Evolutionary conservation across 1,284 basidiomycete genomes (phyloP), one percentile per base, ranked within the genome.

Genomic region (Ustilago cynodontis): DNA sequence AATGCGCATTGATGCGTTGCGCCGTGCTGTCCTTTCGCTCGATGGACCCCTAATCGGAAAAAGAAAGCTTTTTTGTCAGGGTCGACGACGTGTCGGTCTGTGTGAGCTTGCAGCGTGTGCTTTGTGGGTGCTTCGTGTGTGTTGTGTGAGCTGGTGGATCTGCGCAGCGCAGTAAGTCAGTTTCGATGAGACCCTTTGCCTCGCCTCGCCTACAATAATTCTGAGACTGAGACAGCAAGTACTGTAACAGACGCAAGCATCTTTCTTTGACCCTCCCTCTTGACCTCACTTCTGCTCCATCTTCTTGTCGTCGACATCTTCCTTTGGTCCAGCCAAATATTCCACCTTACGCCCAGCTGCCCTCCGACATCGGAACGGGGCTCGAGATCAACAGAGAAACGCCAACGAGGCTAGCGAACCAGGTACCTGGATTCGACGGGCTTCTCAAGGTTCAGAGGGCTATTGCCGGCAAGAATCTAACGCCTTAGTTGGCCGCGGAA

Each of bases 191-290:
- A 49, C 47, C 47, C 47, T 49, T 31, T 29, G 50, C 50, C 28
- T 49, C 50, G 50, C 50, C 50, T 52, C n/a, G n/a, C n/a, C n/a
- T n/a, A n/a, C n/a, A n/a, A 52, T 33, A 52, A 49, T 2, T 45
- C 11, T 26, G 47, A 47, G 22, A 49, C 47, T 49, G n/a, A n/a
- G n/a, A n/a, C n/a, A n/a, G n/a, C n/a, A n/a, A n/a, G n/a, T n/a
- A n/a, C n/a, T n/a, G 20, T 10, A 14, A 20, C 41, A 43, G 18
- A 20, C n/a, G 4, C 41, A 6, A 20, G 41, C 41, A 6, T 20
- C 11, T 22, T 20, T 1, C n/a, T 20, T 43, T 18, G 20, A 18
- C 7, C 41, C 20, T 20, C 7, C 41, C 20, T 8, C 7, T 43
- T 6, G 20, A 43, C n/a, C 41, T 43, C 20, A 11, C 41, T 43